A percentile compares a stretch with the other conserved stretches of the same genome.
Evolutionary conservation across 1,284 basidiomycete genomes (phyloP).

Genomic region (Golubevia sp.): DNA sequence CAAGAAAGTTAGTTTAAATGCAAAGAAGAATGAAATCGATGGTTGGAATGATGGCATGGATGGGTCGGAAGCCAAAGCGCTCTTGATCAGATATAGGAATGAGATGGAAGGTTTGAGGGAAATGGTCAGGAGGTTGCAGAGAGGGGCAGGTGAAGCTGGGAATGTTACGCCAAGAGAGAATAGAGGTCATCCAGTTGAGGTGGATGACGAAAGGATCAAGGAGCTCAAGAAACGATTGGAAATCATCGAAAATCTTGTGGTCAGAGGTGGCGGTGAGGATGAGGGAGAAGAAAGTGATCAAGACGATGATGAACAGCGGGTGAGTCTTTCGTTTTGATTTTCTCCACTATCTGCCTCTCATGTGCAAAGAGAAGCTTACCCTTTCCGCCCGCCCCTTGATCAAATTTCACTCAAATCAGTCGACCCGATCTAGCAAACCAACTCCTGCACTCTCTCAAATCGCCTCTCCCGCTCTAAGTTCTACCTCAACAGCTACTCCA

Average conservation of each 20-base stretch:
- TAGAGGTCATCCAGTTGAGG: background rate
- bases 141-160: background rate
- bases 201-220: conserved; percentile 19
- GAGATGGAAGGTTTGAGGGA: conserved; percentile 43
- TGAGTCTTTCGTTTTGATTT: too few species aligned
- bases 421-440: conserved; percentile 1
- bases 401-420: background rate
- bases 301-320: conserved; percentile 6
- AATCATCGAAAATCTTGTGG: conserved; percentile 38
- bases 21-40: conserved; percentile 85
- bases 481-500: conserved; percentile 23
- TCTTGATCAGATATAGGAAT: conserved; percentile 41
- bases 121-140: conserved; percentile 33
- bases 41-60: conserved; percentile 10
- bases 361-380: too few species aligned
- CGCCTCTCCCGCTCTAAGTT: conserved; percentile 1
- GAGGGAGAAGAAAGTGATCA: background rate
- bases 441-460: conserved; percentile 9
- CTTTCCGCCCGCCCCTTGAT: too few species aligned
- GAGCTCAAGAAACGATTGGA: conserved; percentile 44
- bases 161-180: background rate
- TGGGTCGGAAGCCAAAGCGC: conserved; percentile 38
- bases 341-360: too few species aligned
- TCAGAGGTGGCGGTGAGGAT: conserved; percentile 31
- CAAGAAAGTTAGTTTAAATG: conserved; percentile 78